Conservation (phyloP, 116 monocot genomes). For the Zostera marina region DNA sequence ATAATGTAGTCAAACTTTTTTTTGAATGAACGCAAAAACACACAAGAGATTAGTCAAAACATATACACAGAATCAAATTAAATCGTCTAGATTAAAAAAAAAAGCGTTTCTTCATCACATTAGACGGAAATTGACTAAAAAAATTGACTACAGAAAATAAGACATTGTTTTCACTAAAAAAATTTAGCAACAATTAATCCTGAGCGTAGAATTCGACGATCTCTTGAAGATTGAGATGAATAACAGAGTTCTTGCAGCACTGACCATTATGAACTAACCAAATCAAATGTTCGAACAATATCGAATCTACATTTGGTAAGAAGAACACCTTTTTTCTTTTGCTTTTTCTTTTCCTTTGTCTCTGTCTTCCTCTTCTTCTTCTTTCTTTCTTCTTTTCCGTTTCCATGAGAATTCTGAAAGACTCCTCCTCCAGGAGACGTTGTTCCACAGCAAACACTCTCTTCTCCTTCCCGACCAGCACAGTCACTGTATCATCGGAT, state of each 20-base stretch:
- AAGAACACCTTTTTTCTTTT: background rate
- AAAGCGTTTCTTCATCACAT: no score
- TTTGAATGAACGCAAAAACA: no score
- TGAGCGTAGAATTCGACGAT: slow-evolving; percentile 11
- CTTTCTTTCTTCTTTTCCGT: background rate
- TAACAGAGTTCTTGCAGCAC: background rate
- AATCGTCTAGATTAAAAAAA: no score
- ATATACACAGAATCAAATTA: no score
- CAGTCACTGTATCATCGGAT: slow-evolving; percentile 3
- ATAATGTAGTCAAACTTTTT: no score
- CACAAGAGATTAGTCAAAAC: no score
- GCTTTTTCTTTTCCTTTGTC: background rate
- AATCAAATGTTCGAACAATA: slow-evolving; percentile 11
- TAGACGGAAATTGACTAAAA: no score
- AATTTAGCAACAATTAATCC: background rate
- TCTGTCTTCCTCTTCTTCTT: no score
- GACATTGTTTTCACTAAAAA: no score
- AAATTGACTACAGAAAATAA: no score
- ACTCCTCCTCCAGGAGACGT: slow-evolving; percentile 4
- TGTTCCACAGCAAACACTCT: slow-evolving; percentile 6
- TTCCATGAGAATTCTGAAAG: slow-evolving; percentile 3
- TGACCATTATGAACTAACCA: slow-evolving; percentile 2
- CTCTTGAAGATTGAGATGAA: background rate
- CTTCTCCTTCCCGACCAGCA: slow-evolving; percentile 13
- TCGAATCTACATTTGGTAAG: background rate